Evolutionary conservation across 257 asterid genomes (phyloP).

Genomic region (Plantago ovata): DNA sequence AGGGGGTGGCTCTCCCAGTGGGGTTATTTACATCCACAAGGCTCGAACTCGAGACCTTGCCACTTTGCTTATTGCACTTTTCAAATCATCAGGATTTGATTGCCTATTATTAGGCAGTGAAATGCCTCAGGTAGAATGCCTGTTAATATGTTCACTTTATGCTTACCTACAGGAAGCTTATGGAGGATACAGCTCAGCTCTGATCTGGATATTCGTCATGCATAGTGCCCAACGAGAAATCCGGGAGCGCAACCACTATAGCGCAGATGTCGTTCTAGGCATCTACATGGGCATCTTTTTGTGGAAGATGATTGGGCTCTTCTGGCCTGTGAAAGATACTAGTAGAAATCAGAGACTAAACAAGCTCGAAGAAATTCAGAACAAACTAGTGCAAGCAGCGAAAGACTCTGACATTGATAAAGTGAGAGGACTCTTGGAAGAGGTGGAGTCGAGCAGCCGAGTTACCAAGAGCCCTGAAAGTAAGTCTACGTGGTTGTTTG

Average conservation of each 20-base stretch:
- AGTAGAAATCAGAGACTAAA: slow-evolving; percentile 34
- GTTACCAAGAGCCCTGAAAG: slow-evolving; percentile 37
- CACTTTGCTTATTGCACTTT: too few relatives aligned
- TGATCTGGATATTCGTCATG: slow-evolving; percentile 78
- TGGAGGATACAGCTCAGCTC: slow-evolving; percentile 71
- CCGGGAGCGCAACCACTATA: slow-evolving; percentile 93
- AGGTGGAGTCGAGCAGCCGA: slow-evolving; percentile 50
- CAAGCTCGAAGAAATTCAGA: slow-evolving; percentile 65
- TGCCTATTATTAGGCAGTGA: too few relatives aligned
- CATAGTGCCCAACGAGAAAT: slow-evolving; percentile 97
- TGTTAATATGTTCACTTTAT: neutral
- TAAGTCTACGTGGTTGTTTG: slow-evolving; percentile 62
- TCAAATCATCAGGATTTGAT: too few relatives aligned
- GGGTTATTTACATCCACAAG: too few relatives aligned
- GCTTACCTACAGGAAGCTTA: slow-evolving; percentile 74
- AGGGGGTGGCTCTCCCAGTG: too few relatives aligned
- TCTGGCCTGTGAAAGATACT: slow-evolving; percentile 71
- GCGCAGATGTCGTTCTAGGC: slow-evolving; percentile 81
- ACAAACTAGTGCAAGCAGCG: slow-evolving; percentile 66
- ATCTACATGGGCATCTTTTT: slow-evolving; percentile 86
- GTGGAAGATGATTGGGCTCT: slow-evolving; percentile 75
- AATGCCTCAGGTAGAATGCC: neutral
- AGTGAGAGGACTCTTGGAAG: slow-evolving; percentile 65
- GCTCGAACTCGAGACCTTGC: too few relatives aligned
- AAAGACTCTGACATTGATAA: slow-evolving; percentile 75